Evolutionary conservation across 192 early-diverging fungal species (phyloP), one percentile per base, ranked within the genome.

Genomic region (Glomus cerebriforme): DNA sequence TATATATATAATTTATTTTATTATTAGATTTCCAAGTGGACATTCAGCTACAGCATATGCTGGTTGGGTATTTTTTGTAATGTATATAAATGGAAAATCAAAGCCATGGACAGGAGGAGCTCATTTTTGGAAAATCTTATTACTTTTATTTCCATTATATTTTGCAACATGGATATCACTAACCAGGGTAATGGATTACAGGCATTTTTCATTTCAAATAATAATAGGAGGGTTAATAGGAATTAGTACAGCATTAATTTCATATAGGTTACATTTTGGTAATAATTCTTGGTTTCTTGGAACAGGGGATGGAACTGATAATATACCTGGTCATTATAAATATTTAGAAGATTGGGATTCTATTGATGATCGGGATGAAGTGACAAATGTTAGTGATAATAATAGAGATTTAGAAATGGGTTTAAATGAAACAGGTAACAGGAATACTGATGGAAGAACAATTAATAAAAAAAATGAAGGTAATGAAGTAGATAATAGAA

Each of bases 141-240:
- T 72, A n/a, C 43, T 79, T 26, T 31, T 59, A 31, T 39, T 79
- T 7, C 79, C 79, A 39, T n/a, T 74, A n/a, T 24, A 27, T 12
- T 60, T 79, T 63, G 79, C 79, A 19, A 59, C 69, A n/a, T 79
- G 79, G 79, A 39, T 79, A 32, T 59, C 69, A 39, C 8, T 79
- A 3, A 79, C 73, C 3, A 79, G 79, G 10, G 22, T 79, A 22
- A 24, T 24, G n/a, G 79, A 79, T 49, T 79, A 58, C 17, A 79
- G 70, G 15, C 79, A 79, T 74, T 79, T 79, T 60, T 71, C 79
- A 35, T 79, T 43, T 60, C 79, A 79, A 74, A 79, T 79, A 43
- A 74, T 79, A 59, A 37, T 39, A 12, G 79, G 79, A 32, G 70
- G 13, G 1, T 22, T 79, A 12, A 77, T 79, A 31, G 79, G 79